Evolutionary conservation across 129 eudicot species (phyloP).

Genomic region (Flaveria ramosissima): DNA sequence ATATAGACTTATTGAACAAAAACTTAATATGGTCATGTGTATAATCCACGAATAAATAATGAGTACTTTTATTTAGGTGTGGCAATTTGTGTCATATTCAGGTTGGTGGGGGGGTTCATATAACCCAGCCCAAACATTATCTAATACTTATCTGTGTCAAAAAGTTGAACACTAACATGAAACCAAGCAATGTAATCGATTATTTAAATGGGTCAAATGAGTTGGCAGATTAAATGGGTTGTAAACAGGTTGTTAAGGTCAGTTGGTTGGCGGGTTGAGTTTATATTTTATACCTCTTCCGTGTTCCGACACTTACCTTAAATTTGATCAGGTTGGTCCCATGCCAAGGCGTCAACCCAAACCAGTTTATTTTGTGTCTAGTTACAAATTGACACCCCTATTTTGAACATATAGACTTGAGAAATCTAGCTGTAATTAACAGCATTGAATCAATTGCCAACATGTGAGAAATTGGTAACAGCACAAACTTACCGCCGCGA

Average conservation of each 20-base stretch:
- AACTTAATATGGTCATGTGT: slow-evolving; percentile 16
- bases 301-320: background rate
- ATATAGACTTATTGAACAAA: slow-evolving; percentile 1
- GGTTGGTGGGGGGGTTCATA: background rate
- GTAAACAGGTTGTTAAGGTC: background rate
- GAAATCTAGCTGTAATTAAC: slow-evolving; percentile 9
- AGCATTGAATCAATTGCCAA: slow-evolving; percentile 1
- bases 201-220: slow-evolving; percentile 1
- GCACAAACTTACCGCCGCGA: slow-evolving; percentile 67
- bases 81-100: background rate
- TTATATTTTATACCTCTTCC: background rate
- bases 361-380: background rate
- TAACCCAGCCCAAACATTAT: background rate
- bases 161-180: background rate
- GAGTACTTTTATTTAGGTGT: background rate
- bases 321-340: background rate
- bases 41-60: background rate
- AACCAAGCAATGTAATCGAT: background rate
- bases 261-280: background rate
- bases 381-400: background rate
- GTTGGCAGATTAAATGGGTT: background rate
- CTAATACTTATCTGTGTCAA: background rate
- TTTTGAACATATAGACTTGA: slow-evolving; percentile 5
- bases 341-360: background rate
- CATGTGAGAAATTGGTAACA: background rate